These are phyloP conservation scores for Heliamphora exappendiculata DNA, from an alignment of 148 eudicot genomes.

Conservation along the genomic window DNA sequence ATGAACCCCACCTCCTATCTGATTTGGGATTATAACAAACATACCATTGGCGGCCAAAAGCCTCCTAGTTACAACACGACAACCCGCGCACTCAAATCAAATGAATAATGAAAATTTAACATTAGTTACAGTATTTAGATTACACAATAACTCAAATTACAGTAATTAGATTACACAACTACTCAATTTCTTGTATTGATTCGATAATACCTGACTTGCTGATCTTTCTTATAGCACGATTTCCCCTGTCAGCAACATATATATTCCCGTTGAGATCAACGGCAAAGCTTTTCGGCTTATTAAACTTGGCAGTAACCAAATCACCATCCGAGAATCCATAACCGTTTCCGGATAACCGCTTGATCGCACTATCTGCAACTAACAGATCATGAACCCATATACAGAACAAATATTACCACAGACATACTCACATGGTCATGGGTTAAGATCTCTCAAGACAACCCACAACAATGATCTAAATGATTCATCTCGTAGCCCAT, in stretches of 20 bases:
- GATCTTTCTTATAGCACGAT: slow-evolving; percentile 57
- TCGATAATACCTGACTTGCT: slow-evolving; percentile 47
- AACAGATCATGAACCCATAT: background rate
- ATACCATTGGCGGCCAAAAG: too few relatives aligned
- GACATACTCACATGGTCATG: background rate
- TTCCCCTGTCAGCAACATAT: slow-evolving; percentile 59
- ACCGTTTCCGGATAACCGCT: slow-evolving; percentile 43
- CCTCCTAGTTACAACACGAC: too few relatives aligned
- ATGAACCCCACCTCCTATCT: too few relatives aligned
- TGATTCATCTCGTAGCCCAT: background rate
- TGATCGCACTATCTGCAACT: slow-evolving; percentile 41
- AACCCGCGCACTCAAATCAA: background rate
- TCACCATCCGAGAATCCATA: slow-evolving; percentile 50
- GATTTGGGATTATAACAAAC: too few relatives aligned
- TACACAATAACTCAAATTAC: background rate
- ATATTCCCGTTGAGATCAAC: slow-evolving; percentile 63
- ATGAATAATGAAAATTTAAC: background rate
- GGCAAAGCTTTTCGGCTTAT: slow-evolving; percentile 61
- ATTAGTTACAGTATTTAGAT: background rate
- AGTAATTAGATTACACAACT: background rate
- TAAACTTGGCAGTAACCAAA: slow-evolving; percentile 40
- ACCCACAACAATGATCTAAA: background rate
- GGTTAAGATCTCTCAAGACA: background rate
- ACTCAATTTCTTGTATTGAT: background rate
- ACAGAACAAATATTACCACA: background rate